Evolutionary conservation across 2,329 filamentous ascomycete genomes (phyloP).

Genomic region (Xylariaceae sp.): DNA sequence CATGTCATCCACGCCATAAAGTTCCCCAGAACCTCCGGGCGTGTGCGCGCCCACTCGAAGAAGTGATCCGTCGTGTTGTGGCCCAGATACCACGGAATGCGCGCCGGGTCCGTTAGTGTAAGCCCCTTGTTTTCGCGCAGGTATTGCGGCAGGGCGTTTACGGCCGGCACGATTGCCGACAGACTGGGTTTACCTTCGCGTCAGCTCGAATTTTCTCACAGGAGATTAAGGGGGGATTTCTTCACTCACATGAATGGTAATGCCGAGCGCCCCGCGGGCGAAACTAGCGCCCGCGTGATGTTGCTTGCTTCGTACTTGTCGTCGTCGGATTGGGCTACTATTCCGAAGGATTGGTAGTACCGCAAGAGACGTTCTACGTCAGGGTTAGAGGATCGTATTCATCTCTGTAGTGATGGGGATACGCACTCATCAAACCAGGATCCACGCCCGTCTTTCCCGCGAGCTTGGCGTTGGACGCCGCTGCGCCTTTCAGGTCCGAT

Average conservation of each 20-base stretch:
- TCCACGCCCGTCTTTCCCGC: constrained; percentile 16
- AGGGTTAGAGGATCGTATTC: not conserved
- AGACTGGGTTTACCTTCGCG: not conserved
- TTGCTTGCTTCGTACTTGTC: constrained; percentile 23
- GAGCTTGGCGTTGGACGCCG: constrained; percentile 8
- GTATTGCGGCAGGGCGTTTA: constrained; percentile 20
- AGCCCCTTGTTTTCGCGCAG: constrained; percentile 19
- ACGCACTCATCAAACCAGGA: constrained; percentile 21
- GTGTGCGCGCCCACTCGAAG: constrained; percentile 19
- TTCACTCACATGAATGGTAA: constrained; percentile 20
- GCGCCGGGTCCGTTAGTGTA: constrained; percentile 12
- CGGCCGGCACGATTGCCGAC: constrained; percentile 6
- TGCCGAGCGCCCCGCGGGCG: constrained; percentile 12
- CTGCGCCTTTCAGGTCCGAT: not conserved
- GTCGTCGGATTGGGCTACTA: constrained; percentile 20
- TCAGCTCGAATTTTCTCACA: too few relatives aligned
- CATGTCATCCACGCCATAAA: constrained; percentile 23
- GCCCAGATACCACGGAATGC: constrained; percentile 10
- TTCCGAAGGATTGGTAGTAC: constrained; percentile 26
- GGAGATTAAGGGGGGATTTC: not conserved
- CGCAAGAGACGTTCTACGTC: constrained; percentile 22
- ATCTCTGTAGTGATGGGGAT: not conserved
- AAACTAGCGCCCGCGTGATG: constrained; percentile 21
- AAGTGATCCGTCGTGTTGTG: constrained; percentile 1
- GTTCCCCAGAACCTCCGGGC: constrained; percentile 14